A percentile compares a stretch with the other conserved stretches of the same genome.
Conservation (phyloP, 169 alveolate species). For the Plasmodium cynomolgi region DNA sequence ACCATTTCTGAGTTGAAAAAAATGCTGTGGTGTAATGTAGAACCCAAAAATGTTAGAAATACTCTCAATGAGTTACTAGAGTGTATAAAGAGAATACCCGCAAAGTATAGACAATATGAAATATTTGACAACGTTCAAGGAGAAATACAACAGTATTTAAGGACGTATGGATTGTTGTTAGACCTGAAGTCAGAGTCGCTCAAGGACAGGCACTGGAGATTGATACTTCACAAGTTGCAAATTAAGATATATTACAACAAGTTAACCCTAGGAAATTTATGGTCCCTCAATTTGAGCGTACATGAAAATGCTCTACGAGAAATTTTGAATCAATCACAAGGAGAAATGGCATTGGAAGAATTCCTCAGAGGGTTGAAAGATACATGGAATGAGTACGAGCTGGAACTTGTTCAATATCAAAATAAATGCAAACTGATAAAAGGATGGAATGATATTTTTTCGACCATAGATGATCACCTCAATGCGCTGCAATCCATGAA, state of each 20-base stretch:
- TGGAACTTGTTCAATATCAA: slow-evolving; percentile 92
- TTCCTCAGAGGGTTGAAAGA: slow-evolving; percentile 92
- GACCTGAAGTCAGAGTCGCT: slow-evolving; percentile 96
- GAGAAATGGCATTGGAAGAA: slow-evolving; percentile 96
- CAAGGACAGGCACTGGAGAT: slow-evolving; percentile 98
- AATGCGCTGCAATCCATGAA: slow-evolving; percentile 95
- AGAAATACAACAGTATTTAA: slow-evolving; percentile 74
- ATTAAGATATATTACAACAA: slow-evolving; percentile 86
- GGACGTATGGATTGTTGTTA: slow-evolving; percentile 77
- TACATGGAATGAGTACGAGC: slow-evolving; percentile 91
- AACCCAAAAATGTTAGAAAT: slow-evolving; percentile 89
- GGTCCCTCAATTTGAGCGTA: slow-evolving; percentile 85
- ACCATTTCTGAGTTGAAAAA: slow-evolving; percentile 87
- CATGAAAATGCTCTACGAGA: slow-evolving; percentile 88
- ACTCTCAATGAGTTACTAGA: slow-evolving; percentile 90
- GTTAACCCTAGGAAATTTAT: slow-evolving; percentile 91
- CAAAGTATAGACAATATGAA: slow-evolving; percentile 91
- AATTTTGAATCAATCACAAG: slow-evolving; percentile 95
- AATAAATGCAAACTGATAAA: slow-evolving; percentile 94
- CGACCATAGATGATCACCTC: slow-evolving; percentile 95
- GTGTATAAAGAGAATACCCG: slow-evolving; percentile 89
- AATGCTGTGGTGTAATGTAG: slow-evolving; percentile 88
- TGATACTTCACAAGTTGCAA: slow-evolving; percentile 85
- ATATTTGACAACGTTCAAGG: slow-evolving; percentile 92
- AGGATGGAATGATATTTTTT: slow-evolving; percentile 98